A percentile compares a stretch with the other conserved stretches of the same genome.
Conservation (phyloP, 1,284 basidiomycete species). For the Boletus smithii region DNA sequence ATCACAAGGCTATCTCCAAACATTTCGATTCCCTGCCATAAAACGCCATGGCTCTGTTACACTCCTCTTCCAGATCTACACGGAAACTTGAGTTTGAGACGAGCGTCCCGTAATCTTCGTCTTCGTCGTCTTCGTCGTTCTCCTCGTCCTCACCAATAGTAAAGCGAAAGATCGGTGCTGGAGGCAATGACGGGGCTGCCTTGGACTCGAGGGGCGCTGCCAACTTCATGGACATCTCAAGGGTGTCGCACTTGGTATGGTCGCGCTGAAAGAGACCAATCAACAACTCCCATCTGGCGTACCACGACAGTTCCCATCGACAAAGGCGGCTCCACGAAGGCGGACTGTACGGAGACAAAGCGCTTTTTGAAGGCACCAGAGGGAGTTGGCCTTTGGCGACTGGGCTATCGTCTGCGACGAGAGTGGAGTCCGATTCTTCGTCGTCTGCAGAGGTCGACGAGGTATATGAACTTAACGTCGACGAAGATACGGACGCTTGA, state of each 20-base stretch:
- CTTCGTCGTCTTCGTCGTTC: conserved; percentile 20
- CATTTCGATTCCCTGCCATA: conserved; percentile 15
- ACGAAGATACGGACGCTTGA: conserved; percentile 19
- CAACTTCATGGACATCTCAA: neutral
- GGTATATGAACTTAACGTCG: conserved; percentile 24
- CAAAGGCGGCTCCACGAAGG: conserved; percentile 13
- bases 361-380: neutral
- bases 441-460: conserved; percentile 18
- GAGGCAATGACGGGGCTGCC: neutral
- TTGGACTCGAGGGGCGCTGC: neutral
- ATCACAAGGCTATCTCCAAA: conserved; percentile 4
- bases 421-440: conserved; percentile 26
- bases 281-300: conserved; percentile 31
- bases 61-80: conserved; percentile 28
- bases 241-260: neutral
- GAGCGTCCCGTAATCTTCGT: conserved; percentile 30
- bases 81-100: conserved; percentile 20
- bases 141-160: conserved; percentile 5
- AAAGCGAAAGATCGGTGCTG: conserved; percentile 13
- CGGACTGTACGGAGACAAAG: neutral
- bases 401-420: conserved; percentile 20
- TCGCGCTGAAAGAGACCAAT: conserved; percentile 25
- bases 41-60: conserved; percentile 29
- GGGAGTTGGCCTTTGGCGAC: neutral
- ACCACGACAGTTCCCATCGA: conserved; percentile 30